Conservation (phyloP, 148 eudicot genomes). For the Silene conica region DNA sequence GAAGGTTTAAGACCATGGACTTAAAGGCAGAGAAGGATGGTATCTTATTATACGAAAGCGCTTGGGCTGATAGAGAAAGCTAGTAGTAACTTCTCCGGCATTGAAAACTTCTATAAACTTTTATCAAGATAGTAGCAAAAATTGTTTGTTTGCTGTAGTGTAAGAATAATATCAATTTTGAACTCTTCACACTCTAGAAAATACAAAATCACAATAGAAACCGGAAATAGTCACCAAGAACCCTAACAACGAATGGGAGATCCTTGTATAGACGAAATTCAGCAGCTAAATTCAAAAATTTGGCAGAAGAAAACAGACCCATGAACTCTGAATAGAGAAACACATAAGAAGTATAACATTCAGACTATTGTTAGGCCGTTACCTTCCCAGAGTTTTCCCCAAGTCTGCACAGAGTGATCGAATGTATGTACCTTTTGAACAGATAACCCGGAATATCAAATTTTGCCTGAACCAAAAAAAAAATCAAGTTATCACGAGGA, state of each 20-base stretch:
- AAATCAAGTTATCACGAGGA: not conserved
- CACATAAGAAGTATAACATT: not conserved
- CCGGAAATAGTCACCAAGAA: not conserved
- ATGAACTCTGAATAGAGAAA: not conserved
- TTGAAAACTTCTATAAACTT: not conserved
- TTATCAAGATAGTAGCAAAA: not conserved
- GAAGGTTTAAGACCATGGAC: too few species aligned
- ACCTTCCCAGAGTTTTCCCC: conserved; percentile 93
- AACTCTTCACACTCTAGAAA: not conserved
- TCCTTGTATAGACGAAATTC: too few species aligned
- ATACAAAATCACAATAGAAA: not conserved
- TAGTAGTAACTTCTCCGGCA: not conserved
- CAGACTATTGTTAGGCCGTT: conserved; percentile 8
- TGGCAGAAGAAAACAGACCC: not conserved
- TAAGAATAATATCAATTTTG: not conserved
- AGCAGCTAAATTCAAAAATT: not conserved
- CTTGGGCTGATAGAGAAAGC: not conserved
- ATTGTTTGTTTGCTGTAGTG: not conserved
- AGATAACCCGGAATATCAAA: conserved; percentile 81
- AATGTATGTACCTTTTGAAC: conserved; percentile 94
- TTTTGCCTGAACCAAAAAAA: conserved; percentile 60
- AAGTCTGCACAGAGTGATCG: conserved; percentile 95
- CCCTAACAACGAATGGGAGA: not conserved
- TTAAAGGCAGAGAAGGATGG: not conserved
- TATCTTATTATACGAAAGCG: not conserved